Percentiles rank a stretch among this genome's conserved stretches.
These are phyloP conservation scores for Xylaria arbuscula DNA, from an alignment of 2,329 filamentous ascomycete genomes.

Conservation along the genomic window DNA sequence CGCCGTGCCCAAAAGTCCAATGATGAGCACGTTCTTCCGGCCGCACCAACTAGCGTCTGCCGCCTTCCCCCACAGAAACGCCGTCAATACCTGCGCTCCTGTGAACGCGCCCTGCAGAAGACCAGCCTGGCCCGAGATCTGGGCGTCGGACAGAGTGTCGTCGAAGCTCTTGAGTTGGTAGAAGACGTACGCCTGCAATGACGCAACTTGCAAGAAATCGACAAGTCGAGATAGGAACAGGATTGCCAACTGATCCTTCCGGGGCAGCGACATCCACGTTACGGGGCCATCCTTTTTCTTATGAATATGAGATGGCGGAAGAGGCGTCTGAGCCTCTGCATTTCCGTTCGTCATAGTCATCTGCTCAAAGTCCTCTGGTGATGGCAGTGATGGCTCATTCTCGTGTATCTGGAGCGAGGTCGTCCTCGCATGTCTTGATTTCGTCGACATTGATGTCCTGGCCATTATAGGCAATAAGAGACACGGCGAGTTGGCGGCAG, in stretches of 20 bases:
- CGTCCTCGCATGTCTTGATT: conserved; percentile 39
- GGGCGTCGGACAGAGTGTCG: conserved; percentile 62
- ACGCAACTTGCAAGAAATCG: conserved; percentile 78
- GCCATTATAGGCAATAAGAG: conserved; percentile 20
- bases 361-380: conserved; percentile 37
- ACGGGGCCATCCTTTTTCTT: conserved; percentile 54
- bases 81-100: conserved; percentile 77
- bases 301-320: conserved; percentile 32
- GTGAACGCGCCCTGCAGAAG: conserved; percentile 78
- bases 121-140: conserved; percentile 75
- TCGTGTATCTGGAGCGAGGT: conserved; percentile 39
- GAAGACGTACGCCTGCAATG: conserved; percentile 77
- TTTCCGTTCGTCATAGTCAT: conserved; percentile 31
- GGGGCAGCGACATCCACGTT: conserved; percentile 76
- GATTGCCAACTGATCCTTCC: conserved; percentile 76
- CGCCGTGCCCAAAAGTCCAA: conserved; percentile 75
- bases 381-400: conserved; percentile 35
- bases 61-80: conserved; percentile 77
- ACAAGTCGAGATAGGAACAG: conserved; percentile 76
- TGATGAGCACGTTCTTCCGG: conserved; percentile 75
- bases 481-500: not conserved
- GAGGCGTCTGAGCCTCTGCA: conserved; percentile 40
- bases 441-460: conserved; percentile 17
- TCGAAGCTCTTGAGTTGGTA: conserved; percentile 78
- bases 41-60: conserved; percentile 70